These are phyloP conservation scores for Turnera subulata DNA, from an alignment of 345 rosid species.

Conservation along the genomic window DNA sequence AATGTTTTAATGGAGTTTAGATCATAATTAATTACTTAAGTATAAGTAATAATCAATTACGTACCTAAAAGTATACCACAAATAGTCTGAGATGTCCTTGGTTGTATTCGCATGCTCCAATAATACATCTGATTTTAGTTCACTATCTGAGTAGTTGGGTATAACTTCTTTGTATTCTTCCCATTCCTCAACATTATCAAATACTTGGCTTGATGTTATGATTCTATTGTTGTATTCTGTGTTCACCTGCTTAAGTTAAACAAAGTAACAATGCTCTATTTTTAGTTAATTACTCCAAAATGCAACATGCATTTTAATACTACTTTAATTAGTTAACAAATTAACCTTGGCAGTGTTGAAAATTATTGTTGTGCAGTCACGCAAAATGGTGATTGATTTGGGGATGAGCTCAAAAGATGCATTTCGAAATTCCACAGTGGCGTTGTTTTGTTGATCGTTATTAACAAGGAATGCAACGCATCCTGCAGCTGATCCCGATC, in stretches of 20 bases:
- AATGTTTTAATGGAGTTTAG: not conserved
- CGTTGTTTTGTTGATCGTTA: conserved; percentile 27
- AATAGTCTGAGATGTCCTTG: conserved; percentile 24
- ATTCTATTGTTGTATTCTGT: conserved; percentile 42
- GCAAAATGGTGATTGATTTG: conserved; percentile 57
- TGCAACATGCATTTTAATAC: no score
- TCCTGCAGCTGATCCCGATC: no score
- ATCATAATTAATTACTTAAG: no score
- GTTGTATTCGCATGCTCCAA: conserved; percentile 20
- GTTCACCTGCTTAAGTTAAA: conserved; percentile 48
- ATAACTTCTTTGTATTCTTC: conserved; percentile 47
- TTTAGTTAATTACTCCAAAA: no score
- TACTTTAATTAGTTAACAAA: not conserved
- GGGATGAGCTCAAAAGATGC: conserved; percentile 48
- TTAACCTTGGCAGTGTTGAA: conserved; percentile 73
- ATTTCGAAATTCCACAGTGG: conserved; percentile 47
- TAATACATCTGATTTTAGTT: conserved; percentile 5
- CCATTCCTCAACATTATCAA: conserved; percentile 45
- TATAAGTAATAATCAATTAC: not conserved
- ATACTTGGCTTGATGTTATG: conserved; percentile 25
- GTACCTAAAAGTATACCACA: conserved; percentile 27
- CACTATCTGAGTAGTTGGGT: conserved; percentile 24
- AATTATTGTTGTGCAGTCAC: conserved; percentile 56
- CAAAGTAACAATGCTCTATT: no score
- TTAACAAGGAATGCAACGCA: conserved; percentile 75